Evolutionary conservation across 306 rosid genomes (phyloP).

Genomic region (Dalbergia cultrata): DNA sequence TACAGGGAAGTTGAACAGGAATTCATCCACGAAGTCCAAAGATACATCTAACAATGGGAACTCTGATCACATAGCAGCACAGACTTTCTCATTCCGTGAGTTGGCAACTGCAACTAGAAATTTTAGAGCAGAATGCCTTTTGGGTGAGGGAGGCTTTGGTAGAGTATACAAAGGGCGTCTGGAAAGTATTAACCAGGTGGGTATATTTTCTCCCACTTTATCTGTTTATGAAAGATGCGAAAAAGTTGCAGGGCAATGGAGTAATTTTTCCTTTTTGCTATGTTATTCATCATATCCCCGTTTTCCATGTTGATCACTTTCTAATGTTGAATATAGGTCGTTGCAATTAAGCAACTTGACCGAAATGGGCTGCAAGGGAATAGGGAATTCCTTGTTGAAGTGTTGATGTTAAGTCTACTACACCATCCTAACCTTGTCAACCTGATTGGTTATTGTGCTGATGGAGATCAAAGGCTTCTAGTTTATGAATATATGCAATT

Average conservation of each 20-base stretch:
- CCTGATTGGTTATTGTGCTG: conserved; percentile 97
- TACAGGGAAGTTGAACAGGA: conserved; percentile 65
- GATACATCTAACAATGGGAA: conserved; percentile 69
- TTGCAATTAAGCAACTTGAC: conserved; percentile 98
- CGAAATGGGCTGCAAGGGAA: conserved; percentile 97
- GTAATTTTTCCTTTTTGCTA: conserved; percentile 3
- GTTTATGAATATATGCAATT: conserved; percentile 94
- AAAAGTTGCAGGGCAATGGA: conserved; percentile 20
- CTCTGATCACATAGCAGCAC: conserved; percentile 83
- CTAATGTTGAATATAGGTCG: conserved; percentile 66
- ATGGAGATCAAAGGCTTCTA: conserved; percentile 98
- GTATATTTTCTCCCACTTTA: conserved; percentile 29
- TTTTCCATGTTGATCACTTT: conserved; percentile 33
- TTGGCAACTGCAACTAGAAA: conserved; percentile 91
- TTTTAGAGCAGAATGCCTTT: conserved; percentile 77
- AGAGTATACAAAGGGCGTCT: conserved; percentile 89
- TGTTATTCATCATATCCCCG: conserved; percentile 29
- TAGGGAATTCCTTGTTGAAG: conserved; percentile 96
- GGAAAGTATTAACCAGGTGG: conserved; percentile 77
- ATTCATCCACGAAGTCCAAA: conserved; percentile 61
- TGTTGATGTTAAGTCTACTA: conserved; percentile 92
- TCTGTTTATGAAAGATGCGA: conserved; percentile 20
- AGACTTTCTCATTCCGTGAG: conserved; percentile 87
- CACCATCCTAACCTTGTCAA: conserved; percentile 95
- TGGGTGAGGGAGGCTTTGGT: conserved; percentile 98